These are phyloP conservation scores for Aspergillus conjunctus DNA, from an alignment of 495 filamentous ascomycete genomes.

Conservation along the genomic window DNA sequence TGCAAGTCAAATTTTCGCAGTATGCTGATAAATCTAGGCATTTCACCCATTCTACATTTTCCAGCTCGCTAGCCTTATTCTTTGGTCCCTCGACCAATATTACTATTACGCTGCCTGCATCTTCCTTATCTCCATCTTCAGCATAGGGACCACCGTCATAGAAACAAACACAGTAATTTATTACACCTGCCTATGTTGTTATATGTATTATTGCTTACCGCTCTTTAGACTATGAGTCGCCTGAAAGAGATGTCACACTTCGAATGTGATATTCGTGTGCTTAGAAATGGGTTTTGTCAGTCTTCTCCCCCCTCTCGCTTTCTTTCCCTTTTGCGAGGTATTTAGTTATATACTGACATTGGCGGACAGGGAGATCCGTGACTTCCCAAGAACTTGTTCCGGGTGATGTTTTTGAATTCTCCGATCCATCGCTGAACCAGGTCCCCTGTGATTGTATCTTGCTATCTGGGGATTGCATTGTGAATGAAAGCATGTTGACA, in stretches of 20 bases:
- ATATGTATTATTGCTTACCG: slow-evolving; percentile 19
- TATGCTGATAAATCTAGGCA: slow-evolving; percentile 54
- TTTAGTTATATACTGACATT: background rate
- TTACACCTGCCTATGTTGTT: background rate
- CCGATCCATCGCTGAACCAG: slow-evolving; percentile 90
- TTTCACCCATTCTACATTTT: slow-evolving; percentile 99
- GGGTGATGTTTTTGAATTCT: slow-evolving; percentile 96
- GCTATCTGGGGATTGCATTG: slow-evolving; percentile 92
- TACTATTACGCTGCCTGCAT: slow-evolving; percentile 98
- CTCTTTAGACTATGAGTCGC: slow-evolving; percentile 76
- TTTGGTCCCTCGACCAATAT: slow-evolving; percentile 95
- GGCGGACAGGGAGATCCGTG: slow-evolving; percentile 72
- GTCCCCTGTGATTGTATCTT: slow-evolving; percentile 94
- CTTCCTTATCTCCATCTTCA: slow-evolving; percentile 89
- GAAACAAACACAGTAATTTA: slow-evolving; percentile 80
- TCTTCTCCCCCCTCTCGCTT: slow-evolving; percentile 15
- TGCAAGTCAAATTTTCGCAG: background rate
- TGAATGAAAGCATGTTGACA: slow-evolving; percentile 99
- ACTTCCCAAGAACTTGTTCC: slow-evolving; percentile 87
- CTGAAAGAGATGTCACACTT: slow-evolving; percentile 91
- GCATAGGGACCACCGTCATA: slow-evolving; percentile 83
- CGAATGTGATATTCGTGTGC: slow-evolving; percentile 90
- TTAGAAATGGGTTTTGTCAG: slow-evolving; percentile 93
- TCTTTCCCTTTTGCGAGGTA: no score
- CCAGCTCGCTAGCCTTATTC: slow-evolving; percentile 88